Percentiles rank a stretch among this genome's conserved stretches.
phyloP scores from a whole-genome alignment of 73 alveolate genomes.

The Tetrahymena malaccensis region DNA sequence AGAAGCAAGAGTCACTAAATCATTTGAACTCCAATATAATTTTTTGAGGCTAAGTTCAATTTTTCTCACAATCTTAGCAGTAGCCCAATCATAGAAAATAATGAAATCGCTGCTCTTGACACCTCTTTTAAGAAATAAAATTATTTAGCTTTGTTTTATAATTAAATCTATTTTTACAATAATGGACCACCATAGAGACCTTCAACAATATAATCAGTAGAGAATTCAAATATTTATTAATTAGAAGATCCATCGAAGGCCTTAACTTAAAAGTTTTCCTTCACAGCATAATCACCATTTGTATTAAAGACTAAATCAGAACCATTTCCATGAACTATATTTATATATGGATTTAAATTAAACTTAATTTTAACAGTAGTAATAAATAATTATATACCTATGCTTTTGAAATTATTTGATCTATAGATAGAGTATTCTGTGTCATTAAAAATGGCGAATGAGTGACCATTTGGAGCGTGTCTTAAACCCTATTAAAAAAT shows the following conservation, averaged over 20 bases:
- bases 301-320: constrained; percentile 64
- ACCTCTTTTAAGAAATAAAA: constrained; percentile 10
- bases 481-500: constrained; percentile 46
- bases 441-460: constrained; percentile 85
- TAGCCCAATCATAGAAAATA: constrained; percentile 89
- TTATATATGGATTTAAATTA: constrained; percentile 14
- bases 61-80: constrained; percentile 71
- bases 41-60: constrained; percentile 90
- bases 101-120: constrained; percentile 84
- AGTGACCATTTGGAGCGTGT: constrained; percentile 94
- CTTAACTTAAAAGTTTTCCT: constrained; percentile 49
- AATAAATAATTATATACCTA: neutral
- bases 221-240: constrained; percentile 44
- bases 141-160: neutral
- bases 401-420: constrained; percentile 45
- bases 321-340: constrained; percentile 57
- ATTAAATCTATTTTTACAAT: constrained; percentile 1
- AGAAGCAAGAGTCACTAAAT: constrained; percentile 60
- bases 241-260: constrained; percentile 12
- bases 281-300: constrained; percentile 64
- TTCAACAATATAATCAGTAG: constrained; percentile 84
- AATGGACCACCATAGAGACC: constrained; percentile 92
- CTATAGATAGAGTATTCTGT: constrained; percentile 67
- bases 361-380: constrained; percentile 32
- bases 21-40: constrained; percentile 83